These are phyloP conservation scores for Cryptosporidium baileyi DNA, from an alignment of 169 alveolate genomes.

Conservation along the genomic window DNA sequence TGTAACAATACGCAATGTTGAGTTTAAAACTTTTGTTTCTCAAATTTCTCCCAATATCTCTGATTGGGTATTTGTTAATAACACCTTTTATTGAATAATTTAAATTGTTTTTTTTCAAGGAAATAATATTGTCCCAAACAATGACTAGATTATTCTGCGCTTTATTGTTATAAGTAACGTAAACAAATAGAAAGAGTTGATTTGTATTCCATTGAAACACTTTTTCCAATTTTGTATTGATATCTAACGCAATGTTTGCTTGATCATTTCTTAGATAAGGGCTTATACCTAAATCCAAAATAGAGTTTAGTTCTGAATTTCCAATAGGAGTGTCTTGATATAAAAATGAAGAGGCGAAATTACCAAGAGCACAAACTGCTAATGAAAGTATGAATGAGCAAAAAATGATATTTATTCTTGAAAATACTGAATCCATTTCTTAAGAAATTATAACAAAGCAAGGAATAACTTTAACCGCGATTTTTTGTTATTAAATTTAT, in stretches of 20 bases:
- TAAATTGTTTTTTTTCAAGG: neutral
- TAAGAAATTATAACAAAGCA: neutral
- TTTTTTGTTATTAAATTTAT: neutral
- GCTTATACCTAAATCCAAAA: slow-evolving; percentile 71
- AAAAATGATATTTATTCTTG: slow-evolving; percentile 73
- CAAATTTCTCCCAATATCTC: slow-evolving; percentile 33
- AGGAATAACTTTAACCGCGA: slow-evolving; percentile 36
- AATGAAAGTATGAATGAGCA: slow-evolving; percentile 70
- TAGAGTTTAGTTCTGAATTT: slow-evolving; percentile 40
- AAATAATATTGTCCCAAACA: slow-evolving; percentile 71
- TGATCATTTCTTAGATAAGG: slow-evolving; percentile 74
- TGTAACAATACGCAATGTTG: slow-evolving; percentile 58
- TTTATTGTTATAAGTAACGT: slow-evolving; percentile 71
- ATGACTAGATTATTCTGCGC: slow-evolving; percentile 68
- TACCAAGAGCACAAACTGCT: slow-evolving; percentile 70
- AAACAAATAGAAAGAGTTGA: slow-evolving; percentile 71
- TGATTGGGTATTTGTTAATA: slow-evolving; percentile 46
- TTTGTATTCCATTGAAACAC: slow-evolving; percentile 73
- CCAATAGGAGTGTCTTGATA: slow-evolving; percentile 53
- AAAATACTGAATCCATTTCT: slow-evolving; percentile 73
- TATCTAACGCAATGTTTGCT: slow-evolving; percentile 71
- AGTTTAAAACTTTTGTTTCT: slow-evolving; percentile 3
- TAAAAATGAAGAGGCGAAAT: slow-evolving; percentile 67
- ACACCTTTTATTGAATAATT: slow-evolving; percentile 21
- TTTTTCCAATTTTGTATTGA: slow-evolving; percentile 68